A percentile compares a stretch with the other conserved stretches of the same genome.
Conservation (phyloP, 805 yeast genomes). For the Saturnispora halmiae region DNA sequence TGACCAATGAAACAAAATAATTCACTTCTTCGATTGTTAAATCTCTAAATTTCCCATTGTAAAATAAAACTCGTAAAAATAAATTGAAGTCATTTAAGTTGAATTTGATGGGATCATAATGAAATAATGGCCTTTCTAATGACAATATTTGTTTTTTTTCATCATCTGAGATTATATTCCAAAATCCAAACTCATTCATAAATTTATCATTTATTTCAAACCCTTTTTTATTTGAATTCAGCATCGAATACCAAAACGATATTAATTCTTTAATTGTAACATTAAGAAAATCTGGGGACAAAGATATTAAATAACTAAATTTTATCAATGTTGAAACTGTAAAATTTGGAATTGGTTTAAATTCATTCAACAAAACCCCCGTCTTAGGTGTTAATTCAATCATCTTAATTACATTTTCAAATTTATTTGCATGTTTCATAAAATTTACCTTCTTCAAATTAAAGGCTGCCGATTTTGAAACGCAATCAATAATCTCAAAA, state of each 20-base stretch:
- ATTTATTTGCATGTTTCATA: background rate
- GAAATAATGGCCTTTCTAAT: background rate
- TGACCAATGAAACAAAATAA: conserved; percentile 7
- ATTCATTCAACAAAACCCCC: conserved; percentile 4
- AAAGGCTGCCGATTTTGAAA: background rate
- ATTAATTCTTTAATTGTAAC: conserved; percentile 1
- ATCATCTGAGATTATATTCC: conserved; percentile 6
- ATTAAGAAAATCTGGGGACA: conserved; percentile 6
- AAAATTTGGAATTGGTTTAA: conserved; percentile 3
- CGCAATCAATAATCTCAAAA: conserved; percentile 3
- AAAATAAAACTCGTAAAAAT: conserved; percentile 8
- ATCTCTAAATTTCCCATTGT: conserved; percentile 3
- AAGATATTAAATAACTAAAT: conserved; percentile 2
- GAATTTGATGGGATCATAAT: background rate
- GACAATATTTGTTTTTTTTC: background rate
- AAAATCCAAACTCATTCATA: conserved; percentile 10
- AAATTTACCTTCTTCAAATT: conserved; percentile 1
- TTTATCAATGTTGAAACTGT: conserved; percentile 4
- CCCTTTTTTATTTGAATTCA: background rate
- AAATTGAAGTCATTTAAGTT: conserved; percentile 4
- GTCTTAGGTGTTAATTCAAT: background rate
- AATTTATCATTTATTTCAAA: background rate
- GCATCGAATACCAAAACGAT: conserved; percentile 6
- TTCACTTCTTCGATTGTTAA: conserved; percentile 6
- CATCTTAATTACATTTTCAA: background rate